Percentiles rank a stretch among this genome's conserved stretches.
Evolutionary conservation across 1,284 basidiomycete species (phyloP).

Genomic region (Ceratorhiza oryzae-sativae): DNA sequence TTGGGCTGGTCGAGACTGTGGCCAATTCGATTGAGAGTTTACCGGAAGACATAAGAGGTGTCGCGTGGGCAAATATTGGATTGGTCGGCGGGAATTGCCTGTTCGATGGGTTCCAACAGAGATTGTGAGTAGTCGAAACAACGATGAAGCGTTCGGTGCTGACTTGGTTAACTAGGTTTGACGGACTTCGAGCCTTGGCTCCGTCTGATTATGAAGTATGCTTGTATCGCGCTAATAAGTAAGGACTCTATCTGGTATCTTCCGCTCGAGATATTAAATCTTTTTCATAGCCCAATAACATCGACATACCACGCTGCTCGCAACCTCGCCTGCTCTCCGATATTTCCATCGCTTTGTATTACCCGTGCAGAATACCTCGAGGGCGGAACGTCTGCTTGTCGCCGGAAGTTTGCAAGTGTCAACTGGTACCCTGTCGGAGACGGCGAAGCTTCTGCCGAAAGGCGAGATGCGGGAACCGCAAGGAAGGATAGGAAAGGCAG

Average conservation of each 20-base stretch:
- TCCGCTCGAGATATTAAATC: constrained; percentile 43
- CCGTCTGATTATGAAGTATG: constrained; percentile 77
- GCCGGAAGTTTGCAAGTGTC: constrained; percentile 63
- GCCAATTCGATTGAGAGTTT: constrained; percentile 75
- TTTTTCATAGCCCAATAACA: constrained; percentile 65
- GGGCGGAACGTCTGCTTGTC: constrained; percentile 73
- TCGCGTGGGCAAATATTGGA: constrained; percentile 95
- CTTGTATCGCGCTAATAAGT: constrained; percentile 78
- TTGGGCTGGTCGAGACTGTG: constrained; percentile 78
- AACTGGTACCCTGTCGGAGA: background rate
- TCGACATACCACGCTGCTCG: constrained; percentile 75
- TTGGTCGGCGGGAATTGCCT: constrained; percentile 84
- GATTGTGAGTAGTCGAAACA: constrained; percentile 81
- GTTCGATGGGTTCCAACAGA: constrained; percentile 73
- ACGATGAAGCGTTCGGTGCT: background rate
- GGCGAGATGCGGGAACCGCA: background rate
- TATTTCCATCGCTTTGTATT: constrained; percentile 63
- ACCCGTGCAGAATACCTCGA: constrained; percentile 85
- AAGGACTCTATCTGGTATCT: constrained; percentile 48
- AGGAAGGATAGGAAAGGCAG: constrained; percentile 7
- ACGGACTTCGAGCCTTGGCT: constrained; percentile 77
- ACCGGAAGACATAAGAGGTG: constrained; percentile 79
- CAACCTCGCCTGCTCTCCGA: constrained; percentile 62
- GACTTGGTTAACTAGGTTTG: constrained; percentile 49
- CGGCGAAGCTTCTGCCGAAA: background rate